Conservation (phyloP, 2,329 filamentous ascomycete species). For the Colletotrichum somersetense region DNA sequence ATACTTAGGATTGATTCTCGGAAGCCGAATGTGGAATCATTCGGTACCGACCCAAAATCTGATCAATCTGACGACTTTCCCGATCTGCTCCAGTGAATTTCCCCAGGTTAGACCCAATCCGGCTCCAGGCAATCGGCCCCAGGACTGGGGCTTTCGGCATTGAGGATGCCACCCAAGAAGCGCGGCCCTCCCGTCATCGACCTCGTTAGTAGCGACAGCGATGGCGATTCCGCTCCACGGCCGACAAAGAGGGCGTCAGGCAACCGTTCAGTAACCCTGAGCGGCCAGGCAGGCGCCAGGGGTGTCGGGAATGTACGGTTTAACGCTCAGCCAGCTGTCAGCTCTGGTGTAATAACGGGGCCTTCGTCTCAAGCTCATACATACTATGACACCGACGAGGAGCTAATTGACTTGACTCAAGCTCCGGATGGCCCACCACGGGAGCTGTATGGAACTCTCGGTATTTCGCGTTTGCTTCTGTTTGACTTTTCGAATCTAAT, state of each 20-base stretch:
- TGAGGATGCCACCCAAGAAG: slow-evolving; percentile 48
- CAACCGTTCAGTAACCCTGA: not conserved
- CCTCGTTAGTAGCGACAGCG: slow-evolving; percentile 55
- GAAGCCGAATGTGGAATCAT: slow-evolving; percentile 12
- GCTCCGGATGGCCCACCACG: slow-evolving; percentile 54
- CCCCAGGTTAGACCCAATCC: slow-evolving; percentile 17
- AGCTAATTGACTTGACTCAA: slow-evolving; percentile 60
- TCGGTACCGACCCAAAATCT: slow-evolving; percentile 35
- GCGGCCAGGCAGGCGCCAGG: slow-evolving; percentile 39
- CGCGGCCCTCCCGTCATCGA: slow-evolving; percentile 56
- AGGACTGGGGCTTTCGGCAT: not conserved
- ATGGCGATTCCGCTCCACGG: not conserved
- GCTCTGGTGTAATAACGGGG: slow-evolving; percentile 11
- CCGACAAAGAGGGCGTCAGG: slow-evolving; percentile 31
- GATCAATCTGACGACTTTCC: slow-evolving; percentile 18
- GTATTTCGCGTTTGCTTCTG: slow-evolving; percentile 46
- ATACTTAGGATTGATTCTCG: not conserved
- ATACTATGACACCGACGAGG: slow-evolving; percentile 49
- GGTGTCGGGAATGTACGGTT: slow-evolving; percentile 35
- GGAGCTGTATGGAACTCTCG: slow-evolving; percentile 63
- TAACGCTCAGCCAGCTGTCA: slow-evolving; percentile 10
- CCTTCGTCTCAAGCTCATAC: slow-evolving; percentile 41
- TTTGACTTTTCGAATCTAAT: slow-evolving; percentile 5
- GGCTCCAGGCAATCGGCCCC: not conserved
- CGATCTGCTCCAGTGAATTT: slow-evolving; percentile 7